Evolutionary conservation across 2,329 filamentous ascomycete species (phyloP).

Genomic region (Trichoderma harzianum): DNA sequence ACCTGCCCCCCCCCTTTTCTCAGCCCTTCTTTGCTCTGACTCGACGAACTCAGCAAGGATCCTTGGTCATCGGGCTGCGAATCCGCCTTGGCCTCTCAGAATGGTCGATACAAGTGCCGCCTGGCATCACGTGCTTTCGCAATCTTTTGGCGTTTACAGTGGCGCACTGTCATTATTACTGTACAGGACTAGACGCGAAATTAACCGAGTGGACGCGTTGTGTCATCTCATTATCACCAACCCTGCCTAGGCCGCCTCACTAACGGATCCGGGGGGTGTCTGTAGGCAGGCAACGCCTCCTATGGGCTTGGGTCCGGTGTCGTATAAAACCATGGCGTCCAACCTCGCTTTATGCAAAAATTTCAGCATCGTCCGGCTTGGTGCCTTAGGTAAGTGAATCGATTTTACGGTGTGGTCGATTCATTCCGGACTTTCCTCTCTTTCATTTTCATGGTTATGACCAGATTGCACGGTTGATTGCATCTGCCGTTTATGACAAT

Average conservation of each 20-base stretch:
- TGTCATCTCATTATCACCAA: constrained; percentile 17
- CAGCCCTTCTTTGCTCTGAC: constrained; percentile 10
- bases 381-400: constrained; percentile 42
- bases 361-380: constrained; percentile 22
- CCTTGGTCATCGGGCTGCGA: constrained; percentile 6
- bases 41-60: neutral
- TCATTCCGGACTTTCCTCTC: constrained; percentile 20
- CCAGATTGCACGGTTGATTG: neutral
- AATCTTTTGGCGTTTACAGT: constrained; percentile 12
- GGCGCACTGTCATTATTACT: neutral
- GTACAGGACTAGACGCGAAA: constrained; percentile 14
- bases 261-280: constrained; percentile 23
- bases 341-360: constrained; percentile 21
- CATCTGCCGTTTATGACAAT: neutral
- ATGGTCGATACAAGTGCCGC: neutral
- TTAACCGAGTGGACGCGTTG: constrained; percentile 20
- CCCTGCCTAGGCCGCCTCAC: constrained; percentile 19
- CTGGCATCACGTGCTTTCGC: constrained; percentile 17
- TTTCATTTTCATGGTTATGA: neutral
- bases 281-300: constrained; percentile 18
- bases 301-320: neutral
- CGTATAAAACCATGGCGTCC: constrained; percentile 24
- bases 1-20: neutral
- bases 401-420: constrained; percentile 36
- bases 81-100: neutral